Conservation (phyloP, 116 monocot genomes). For the Cymodocea nodosa region DNA sequence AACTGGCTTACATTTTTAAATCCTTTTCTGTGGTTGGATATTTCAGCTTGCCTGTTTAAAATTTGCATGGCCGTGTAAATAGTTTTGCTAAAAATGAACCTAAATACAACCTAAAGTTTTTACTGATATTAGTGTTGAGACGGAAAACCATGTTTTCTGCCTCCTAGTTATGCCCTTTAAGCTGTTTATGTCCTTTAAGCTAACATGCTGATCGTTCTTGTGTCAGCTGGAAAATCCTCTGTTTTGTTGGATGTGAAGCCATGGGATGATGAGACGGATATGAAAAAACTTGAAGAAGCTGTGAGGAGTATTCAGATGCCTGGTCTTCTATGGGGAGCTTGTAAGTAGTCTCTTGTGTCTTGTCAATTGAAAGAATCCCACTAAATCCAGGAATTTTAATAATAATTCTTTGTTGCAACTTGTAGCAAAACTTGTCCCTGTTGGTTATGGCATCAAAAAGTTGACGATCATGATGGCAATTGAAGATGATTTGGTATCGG, state of each 20-base stretch:
- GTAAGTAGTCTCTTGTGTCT: constrained; percentile 6
- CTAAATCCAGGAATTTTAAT: not conserved
- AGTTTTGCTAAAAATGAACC: too few relatives aligned
- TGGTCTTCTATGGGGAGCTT: constrained; percentile 61
- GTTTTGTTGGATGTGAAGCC: constrained; percentile 78
- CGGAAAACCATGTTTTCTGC: too few relatives aligned
- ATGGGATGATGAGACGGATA: constrained; percentile 95
- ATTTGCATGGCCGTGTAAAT: too few relatives aligned
- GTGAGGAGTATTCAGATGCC: constrained; percentile 41
- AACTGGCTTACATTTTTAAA: too few relatives aligned
- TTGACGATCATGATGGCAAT: constrained; percentile 64
- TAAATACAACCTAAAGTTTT: too few relatives aligned
- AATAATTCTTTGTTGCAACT: not conserved
- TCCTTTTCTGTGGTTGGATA: too few relatives aligned
- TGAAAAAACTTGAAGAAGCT: constrained; percentile 69
- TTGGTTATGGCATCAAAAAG: constrained; percentile 78
- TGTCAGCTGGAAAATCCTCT: constrained; percentile 61
- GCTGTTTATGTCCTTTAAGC: too few relatives aligned
- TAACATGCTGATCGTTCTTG: too few relatives aligned
- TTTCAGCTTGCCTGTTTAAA: too few relatives aligned
- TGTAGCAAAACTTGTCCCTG: constrained; percentile 54
- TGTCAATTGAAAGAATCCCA: too few relatives aligned
- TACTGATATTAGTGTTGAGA: too few relatives aligned
- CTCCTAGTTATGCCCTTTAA: too few relatives aligned
- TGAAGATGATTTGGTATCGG: constrained; percentile 57